Percentiles rank a stretch among this genome's conserved stretches.
Conservation (phyloP, 1,139 yeast genomes). For the Geotrichum aggregatum region DNA sequence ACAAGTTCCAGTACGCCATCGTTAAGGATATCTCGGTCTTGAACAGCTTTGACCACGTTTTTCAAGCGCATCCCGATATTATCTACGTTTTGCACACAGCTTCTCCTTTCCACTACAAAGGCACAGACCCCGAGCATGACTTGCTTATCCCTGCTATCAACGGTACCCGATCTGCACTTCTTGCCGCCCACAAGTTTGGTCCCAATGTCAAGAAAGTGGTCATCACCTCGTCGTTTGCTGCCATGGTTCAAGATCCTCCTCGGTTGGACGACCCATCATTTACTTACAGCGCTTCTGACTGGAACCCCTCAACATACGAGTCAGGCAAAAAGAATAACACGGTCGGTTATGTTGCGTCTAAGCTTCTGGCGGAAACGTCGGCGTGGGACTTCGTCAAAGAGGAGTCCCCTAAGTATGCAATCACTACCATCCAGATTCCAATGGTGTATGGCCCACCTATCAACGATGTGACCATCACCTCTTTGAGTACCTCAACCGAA, state of each 20-base stretch:
- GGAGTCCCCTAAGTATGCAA: constrained; percentile 39
- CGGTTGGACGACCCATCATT: constrained; percentile 23
- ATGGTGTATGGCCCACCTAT: constrained; percentile 48
- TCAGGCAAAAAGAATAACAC: constrained; percentile 25
- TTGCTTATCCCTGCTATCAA: constrained; percentile 48
- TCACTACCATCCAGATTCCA: constrained; percentile 45
- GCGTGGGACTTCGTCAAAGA: constrained; percentile 44
- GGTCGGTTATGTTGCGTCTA: constrained; percentile 35
- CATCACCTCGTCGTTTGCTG: constrained; percentile 54
- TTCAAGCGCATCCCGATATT: constrained; percentile 45
- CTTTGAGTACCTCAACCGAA: constrained; percentile 32
- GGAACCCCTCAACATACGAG: constrained; percentile 45
- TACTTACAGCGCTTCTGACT: constrained; percentile 37
- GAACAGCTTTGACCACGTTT: constrained; percentile 55
- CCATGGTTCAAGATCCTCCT: constrained; percentile 42
- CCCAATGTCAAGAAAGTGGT: constrained; percentile 50
- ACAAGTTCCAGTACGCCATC: constrained; percentile 21
- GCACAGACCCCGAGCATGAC: constrained; percentile 42
- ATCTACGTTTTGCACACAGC: constrained; percentile 58
- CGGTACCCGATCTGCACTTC: constrained; percentile 47
- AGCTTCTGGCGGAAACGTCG: constrained; percentile 41
- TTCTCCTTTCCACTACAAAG: constrained; percentile 47
- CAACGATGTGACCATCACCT: constrained; percentile 28
- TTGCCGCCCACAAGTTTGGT: constrained; percentile 44
- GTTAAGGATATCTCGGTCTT: constrained; percentile 48